A percentile compares a stretch with the other conserved stretches of the same genome.
Conservation (phyloP, 2,329 filamentous ascomycete species). For the Beauveria brongniartii region DNA sequence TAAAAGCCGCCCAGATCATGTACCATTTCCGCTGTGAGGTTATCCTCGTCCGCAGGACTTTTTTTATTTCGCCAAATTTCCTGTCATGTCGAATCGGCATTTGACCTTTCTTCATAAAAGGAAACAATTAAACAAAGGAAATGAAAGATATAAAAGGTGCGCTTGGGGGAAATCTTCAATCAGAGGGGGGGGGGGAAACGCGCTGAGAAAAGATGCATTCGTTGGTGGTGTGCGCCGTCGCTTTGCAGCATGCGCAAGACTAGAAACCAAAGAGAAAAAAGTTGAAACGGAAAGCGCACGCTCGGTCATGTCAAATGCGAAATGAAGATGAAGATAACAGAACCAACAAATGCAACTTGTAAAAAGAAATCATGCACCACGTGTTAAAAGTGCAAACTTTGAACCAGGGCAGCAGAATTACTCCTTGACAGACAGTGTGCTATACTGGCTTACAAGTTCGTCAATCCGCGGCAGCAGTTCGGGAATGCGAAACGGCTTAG, state of each 20-base stretch:
- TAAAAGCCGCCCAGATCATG: background rate
- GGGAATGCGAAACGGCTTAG: slow-evolving; percentile 72
- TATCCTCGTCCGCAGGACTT: too few relatives aligned
- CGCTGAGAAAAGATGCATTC: too few relatives aligned
- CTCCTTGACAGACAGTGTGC: slow-evolving; percentile 3
- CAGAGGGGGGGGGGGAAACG: too few relatives aligned
- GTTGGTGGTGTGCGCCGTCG: background rate
- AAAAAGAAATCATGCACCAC: background rate
- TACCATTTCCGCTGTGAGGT: too few relatives aligned
- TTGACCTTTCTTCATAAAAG: too few relatives aligned
- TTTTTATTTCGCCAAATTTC: too few relatives aligned
- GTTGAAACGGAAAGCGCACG: background rate
- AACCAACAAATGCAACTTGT: background rate
- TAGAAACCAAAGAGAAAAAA: background rate
- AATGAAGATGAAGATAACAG: background rate
- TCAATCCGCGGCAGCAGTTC: slow-evolving; percentile 62
- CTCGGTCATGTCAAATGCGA: background rate
- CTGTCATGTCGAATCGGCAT: too few relatives aligned
- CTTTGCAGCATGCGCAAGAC: background rate
- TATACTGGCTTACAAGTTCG: slow-evolving; percentile 40
- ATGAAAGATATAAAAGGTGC: too few relatives aligned
- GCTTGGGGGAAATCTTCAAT: too few relatives aligned
- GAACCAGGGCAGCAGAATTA: background rate
- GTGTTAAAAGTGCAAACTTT: background rate
- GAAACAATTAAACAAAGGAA: too few relatives aligned